Evolutionary conservation across 1,284 basidiomycete genomes (phyloP).

Genomic region (Cryptococcus hybrid): DNA sequence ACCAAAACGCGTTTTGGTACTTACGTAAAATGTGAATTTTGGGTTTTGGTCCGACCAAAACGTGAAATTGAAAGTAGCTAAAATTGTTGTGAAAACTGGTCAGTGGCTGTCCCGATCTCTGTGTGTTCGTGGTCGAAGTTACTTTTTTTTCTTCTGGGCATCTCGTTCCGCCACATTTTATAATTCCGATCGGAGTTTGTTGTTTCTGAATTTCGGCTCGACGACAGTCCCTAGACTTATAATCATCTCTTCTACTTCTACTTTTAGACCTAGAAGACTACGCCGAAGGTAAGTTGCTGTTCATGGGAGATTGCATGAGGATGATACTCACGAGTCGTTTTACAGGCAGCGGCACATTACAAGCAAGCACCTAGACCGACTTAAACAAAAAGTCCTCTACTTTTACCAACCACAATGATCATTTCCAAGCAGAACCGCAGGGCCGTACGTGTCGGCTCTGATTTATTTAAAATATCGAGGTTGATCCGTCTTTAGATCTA

Average conservation of each 20-base stretch:
- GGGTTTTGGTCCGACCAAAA: too few relatives aligned
- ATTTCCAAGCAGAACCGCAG: constrained; percentile 49
- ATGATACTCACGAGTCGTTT: constrained; percentile 1
- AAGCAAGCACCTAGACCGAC: constrained; percentile 22
- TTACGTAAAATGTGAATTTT: too few relatives aligned
- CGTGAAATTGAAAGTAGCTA: too few relatives aligned
- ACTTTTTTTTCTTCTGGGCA: neutral
- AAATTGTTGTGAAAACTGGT: too few relatives aligned
- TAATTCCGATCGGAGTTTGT: neutral
- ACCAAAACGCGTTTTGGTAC: too few relatives aligned
- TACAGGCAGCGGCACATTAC: constrained; percentile 29
- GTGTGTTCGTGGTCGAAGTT: neutral
- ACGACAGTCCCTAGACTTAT: constrained; percentile 1
- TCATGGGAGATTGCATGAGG: constrained; percentile 1
- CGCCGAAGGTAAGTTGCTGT: constrained; percentile 16
- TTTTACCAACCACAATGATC: constrained; percentile 33
- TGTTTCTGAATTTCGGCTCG: neutral
- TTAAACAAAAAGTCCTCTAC: constrained; percentile 10
- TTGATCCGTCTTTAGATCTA: constrained; percentile 60
- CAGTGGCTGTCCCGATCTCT: neutral
- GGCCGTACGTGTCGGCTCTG: constrained; percentile 31
- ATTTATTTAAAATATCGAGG: neutral
- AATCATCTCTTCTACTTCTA: constrained; percentile 4
- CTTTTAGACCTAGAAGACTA: neutral
- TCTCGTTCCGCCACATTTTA: neutral